Evolutionary conservation across 495 filamentous ascomycete species (phyloP).

Genomic region (Annulohypoxylon stygium): DNA sequence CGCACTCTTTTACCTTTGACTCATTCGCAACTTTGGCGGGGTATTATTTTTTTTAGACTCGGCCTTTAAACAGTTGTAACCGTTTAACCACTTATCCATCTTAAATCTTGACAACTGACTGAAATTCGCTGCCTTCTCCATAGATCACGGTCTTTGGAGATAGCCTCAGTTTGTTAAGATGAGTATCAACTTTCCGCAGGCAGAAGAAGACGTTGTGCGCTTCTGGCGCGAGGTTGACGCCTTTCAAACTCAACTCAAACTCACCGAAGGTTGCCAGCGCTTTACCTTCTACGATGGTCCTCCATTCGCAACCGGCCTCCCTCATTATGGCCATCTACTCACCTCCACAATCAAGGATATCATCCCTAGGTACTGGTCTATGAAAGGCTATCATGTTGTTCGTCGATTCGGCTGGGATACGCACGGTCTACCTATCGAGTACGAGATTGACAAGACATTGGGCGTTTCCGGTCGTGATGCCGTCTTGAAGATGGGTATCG

Average conservation of each 20-base stretch:
- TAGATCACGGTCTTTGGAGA: conserved; percentile 1
- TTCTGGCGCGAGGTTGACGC: conserved; percentile 54
- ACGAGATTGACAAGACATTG: conserved; percentile 98
- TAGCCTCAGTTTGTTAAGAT: conserved; percentile 33
- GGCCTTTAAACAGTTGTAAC: too few relatives aligned
- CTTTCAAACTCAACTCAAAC: conserved; percentile 66
- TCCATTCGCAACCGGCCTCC: conserved; percentile 74
- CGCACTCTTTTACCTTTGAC: conserved; percentile 21
- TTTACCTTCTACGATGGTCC: conserved; percentile 90
- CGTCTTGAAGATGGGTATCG: conserved; percentile 88
- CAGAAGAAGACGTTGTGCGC: conserved; percentile 42
- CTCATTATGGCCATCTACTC: conserved; percentile 96
- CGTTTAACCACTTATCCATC: not conserved
- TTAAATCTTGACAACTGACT: not conserved
- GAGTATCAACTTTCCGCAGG: conserved; percentile 41
- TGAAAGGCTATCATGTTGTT: conserved; percentile 93
- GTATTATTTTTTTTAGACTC: conserved; percentile 8
- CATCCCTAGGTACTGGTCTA: conserved; percentile 96
- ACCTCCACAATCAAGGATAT: conserved; percentile 98
- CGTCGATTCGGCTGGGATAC: conserved; percentile 85
- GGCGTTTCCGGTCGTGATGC: conserved; percentile 90
- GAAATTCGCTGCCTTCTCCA: not conserved
- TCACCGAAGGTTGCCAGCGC: conserved; percentile 70
- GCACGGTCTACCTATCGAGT: conserved; percentile 94
- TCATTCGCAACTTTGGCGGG: conserved; percentile 43